phyloP scores from a whole-genome alignment of 768 basidiomycete species.

The Lactarius sanguifluus region DNA sequence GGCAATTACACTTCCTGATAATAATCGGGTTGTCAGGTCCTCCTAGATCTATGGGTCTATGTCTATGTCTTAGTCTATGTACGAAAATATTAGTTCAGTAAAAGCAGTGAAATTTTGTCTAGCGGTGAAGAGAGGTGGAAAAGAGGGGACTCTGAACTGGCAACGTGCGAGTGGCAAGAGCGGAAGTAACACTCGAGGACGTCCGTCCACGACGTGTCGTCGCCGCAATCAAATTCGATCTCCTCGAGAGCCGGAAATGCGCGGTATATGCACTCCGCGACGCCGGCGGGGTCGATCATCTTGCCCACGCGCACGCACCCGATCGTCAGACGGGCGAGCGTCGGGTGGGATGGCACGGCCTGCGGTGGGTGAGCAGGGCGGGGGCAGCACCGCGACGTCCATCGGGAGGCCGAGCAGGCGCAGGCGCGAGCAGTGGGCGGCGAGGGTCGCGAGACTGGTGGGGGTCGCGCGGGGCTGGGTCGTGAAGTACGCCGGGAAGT shows the following conservation, averaged over 20 bases:
- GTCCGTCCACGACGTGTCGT: constrained; percentile 26
- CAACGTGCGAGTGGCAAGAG: constrained; percentile 14
- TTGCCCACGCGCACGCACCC: constrained; percentile 30
- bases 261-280: constrained; percentile 28
- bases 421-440: constrained; percentile 32
- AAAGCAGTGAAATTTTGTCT: neutral
- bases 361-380: constrained; percentile 14
- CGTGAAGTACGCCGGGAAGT: constrained; percentile 29
- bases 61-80: constrained; percentile 2
- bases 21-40: constrained; percentile 3
- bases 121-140: neutral
- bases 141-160: neutral
- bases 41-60: constrained; percentile 11
- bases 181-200: constrained; percentile 25
- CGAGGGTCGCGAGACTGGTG: constrained; percentile 30
- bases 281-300: constrained; percentile 21
- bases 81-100: constrained; percentile 8
- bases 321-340: constrained; percentile 28
- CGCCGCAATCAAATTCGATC: constrained; percentile 29
- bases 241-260: constrained; percentile 24
- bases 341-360: constrained; percentile 21
- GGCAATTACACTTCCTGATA: constrained; percentile 7
- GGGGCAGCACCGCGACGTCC: constrained; percentile 26
- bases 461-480: constrained; percentile 30
- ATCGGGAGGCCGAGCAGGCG: constrained; percentile 30